phyloP scores from a whole-genome alignment of 2,329 filamentous ascomycete genomes.

The Fusarium anguioides region DNA sequence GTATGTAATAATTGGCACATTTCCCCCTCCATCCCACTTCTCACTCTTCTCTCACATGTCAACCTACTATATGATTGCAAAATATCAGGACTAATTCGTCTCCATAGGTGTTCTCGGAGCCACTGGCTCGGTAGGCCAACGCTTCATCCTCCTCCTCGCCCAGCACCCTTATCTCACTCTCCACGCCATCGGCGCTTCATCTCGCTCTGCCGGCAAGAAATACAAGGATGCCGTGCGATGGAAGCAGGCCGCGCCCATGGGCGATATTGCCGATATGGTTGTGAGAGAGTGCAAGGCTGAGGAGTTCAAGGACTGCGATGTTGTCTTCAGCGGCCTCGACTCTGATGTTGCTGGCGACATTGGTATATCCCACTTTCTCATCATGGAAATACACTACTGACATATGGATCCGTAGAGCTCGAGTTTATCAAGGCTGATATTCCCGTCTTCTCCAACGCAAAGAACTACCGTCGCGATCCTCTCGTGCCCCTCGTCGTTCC shows the following conservation, averaged over 20 bases:
- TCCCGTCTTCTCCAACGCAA: constrained; percentile 96
- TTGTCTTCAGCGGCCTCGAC: constrained; percentile 93
- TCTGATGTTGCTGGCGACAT: constrained; percentile 92
- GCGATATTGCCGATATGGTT: constrained; percentile 80
- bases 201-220: constrained; percentile 89
- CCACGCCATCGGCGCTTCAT: constrained; percentile 89
- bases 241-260: constrained; percentile 92
- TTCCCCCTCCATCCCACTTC: constrained; percentile 22
- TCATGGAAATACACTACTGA: constrained; percentile 6
- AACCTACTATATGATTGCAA: not conserved
- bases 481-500: constrained; percentile 93
- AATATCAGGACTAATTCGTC: constrained; percentile 17
- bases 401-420: constrained; percentile 70
- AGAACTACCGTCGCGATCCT: constrained; percentile 93
- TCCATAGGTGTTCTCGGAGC: constrained; percentile 80
- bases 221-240: constrained; percentile 95
- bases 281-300: constrained; percentile 86
- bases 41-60: constrained; percentile 6
- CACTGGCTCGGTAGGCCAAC: constrained; percentile 93
- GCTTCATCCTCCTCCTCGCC: constrained; percentile 92
- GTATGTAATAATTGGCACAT: constrained; percentile 52
- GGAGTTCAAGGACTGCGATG: constrained; percentile 88
- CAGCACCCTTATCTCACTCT: constrained; percentile 88
- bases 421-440: constrained; percentile 90
- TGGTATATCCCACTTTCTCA: constrained; percentile 64